phyloP scores from a whole-genome alignment of 352 stramenopile genomes.

The Pythium guiyangense region DNA sequence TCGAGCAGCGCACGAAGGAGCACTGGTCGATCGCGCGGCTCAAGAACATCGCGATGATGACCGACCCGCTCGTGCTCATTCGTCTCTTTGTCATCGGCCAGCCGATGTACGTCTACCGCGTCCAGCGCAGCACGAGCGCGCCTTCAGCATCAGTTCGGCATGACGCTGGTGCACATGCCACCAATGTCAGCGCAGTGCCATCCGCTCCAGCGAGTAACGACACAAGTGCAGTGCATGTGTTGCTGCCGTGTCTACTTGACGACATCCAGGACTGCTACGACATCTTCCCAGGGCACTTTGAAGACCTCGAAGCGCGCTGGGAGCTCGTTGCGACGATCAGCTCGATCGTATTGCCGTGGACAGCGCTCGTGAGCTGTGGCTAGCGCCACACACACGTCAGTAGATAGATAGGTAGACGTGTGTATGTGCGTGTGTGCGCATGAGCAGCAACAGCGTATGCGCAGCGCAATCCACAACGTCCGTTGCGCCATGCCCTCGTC shows the following conservation, averaged over 20 bases:
- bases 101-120: slow-evolving; percentile 18
- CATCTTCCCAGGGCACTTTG: not conserved
- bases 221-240: not conserved
- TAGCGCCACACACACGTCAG: not conserved
- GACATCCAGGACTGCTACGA: slow-evolving; percentile 5
- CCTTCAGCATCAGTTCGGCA: not conserved
- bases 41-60: slow-evolving; percentile 27
- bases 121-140: slow-evolving; percentile 3
- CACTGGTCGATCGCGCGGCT: slow-evolving; percentile 24
- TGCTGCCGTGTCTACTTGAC: not conserved
- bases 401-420: too few species aligned
- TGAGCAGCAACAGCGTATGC: too few species aligned
- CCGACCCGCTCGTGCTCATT: slow-evolving; percentile 21
- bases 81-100: slow-evolving; percentile 14
- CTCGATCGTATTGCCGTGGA: slow-evolving; percentile 11
- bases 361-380: slow-evolving; percentile 9
- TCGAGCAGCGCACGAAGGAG: slow-evolving; percentile 14
- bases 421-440: too few species aligned
- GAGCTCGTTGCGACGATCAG: slow-evolving; percentile 6
- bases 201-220: not conserved
- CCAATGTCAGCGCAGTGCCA: not conserved
- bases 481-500: too few species aligned
- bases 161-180: not conserved
- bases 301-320: slow-evolving; percentile 7
- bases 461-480: too few species aligned